phyloP scores from a whole-genome alignment of 345 rosid genomes.

The Populus deltoides region DNA sequence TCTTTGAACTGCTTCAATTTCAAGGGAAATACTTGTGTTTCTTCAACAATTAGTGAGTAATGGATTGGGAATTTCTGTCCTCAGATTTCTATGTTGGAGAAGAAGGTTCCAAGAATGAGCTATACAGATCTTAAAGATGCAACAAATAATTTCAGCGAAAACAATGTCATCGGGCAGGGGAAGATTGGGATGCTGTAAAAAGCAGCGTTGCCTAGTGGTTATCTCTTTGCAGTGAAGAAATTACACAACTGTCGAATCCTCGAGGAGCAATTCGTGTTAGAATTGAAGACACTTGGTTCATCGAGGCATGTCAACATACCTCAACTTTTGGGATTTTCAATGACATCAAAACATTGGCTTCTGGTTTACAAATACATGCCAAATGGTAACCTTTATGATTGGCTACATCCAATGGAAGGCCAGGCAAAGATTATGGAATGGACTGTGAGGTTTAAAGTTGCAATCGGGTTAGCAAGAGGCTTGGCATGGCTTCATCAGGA shows the following conservation, averaged over 20 bases:
- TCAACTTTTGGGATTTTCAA: conserved; percentile 28
- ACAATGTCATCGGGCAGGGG: conserved; percentile 18
- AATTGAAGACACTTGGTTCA: conserved; percentile 14
- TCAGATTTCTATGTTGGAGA: conserved; percentile 23
- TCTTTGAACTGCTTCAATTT: no score
- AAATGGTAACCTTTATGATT: conserved; percentile 25
- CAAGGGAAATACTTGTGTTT: no score
- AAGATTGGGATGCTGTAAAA: conserved; percentile 25
- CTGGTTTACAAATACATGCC: conserved; percentile 26
- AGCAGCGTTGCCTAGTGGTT: conserved; percentile 12
- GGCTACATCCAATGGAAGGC: conserved; percentile 11
- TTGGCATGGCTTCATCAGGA: conserved; percentile 40
- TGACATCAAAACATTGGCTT: conserved; percentile 17
- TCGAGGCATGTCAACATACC: conserved; percentile 26
- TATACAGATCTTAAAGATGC: conserved; percentile 23
- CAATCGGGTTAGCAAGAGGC: conserved; percentile 25
- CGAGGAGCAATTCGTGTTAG: conserved; percentile 23
- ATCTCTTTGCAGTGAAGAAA: conserved; percentile 20
- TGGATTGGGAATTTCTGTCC: not conserved
- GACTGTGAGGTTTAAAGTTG: conserved; percentile 28
- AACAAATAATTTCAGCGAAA: conserved; percentile 19
- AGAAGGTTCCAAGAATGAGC: conserved; percentile 16
- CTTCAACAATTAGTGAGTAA: no score
- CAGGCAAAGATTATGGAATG: conserved; percentile 17
- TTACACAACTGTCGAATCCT: conserved; percentile 6